Percentiles rank a stretch among this genome's conserved stretches.
phyloP scores from a whole-genome alignment of 129 eudicot genomes.

The Oenanthe sinensis region DNA sequence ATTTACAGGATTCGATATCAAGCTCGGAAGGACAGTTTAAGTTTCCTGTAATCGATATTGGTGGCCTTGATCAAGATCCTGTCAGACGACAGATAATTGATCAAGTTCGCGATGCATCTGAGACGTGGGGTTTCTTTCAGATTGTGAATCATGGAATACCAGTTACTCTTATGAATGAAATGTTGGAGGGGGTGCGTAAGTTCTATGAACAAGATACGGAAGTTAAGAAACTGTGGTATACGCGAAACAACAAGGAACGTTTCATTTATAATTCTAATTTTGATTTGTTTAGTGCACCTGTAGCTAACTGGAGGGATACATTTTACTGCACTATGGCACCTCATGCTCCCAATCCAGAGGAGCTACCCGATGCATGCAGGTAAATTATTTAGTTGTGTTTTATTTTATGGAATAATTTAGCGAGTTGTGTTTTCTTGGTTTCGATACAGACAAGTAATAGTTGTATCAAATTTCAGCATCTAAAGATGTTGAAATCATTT shows the following conservation, averaged over 20 bases:
- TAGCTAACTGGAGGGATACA: constrained; percentile 44
- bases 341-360: constrained; percentile 15
- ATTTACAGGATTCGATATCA: not conserved
- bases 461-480: not conserved
- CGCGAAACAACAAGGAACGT: not conserved
- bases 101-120: constrained; percentile 30
- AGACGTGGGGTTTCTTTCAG: constrained; percentile 56
- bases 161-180: constrained; percentile 19
- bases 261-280: constrained; percentile 20
- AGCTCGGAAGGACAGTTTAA: not conserved
- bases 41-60: constrained; percentile 40
- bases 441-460: not conserved
- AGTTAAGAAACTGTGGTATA: constrained; percentile 36
- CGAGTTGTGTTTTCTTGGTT: not conserved
- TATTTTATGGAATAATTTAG: not conserved
- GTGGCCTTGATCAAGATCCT: constrained; percentile 2
- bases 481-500: no score
- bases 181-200: constrained; percentile 20
- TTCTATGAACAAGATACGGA: constrained; percentile 47
- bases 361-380: constrained; percentile 35
- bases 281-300: constrained; percentile 22
- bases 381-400: not conserved
- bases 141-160: constrained; percentile 51
- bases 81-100: constrained; percentile 15
- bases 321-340: constrained; percentile 26